phyloP scores from a whole-genome alignment of 768 basidiomycete species.

The Rhodotorula kratochvilovae region DNA sequence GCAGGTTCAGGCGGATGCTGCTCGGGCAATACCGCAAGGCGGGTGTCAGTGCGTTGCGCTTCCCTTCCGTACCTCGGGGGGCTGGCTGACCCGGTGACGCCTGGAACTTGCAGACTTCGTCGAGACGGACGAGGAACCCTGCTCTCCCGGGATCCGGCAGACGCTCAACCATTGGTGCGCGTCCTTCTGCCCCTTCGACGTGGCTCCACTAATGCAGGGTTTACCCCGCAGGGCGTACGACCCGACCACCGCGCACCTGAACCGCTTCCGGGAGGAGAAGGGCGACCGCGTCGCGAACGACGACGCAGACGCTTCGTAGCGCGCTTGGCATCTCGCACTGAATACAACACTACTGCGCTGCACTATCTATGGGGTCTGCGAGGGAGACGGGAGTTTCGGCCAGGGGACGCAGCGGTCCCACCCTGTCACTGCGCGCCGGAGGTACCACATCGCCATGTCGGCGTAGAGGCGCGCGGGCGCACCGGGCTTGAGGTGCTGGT shows the following conservation, averaged over 20 bases:
- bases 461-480: not conserved
- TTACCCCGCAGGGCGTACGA: constrained; percentile 16
- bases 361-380: not conserved
- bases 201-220: not conserved
- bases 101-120: constrained; percentile 15
- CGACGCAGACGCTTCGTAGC: constrained; percentile 11
- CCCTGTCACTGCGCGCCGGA: not conserved
- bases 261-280: constrained; percentile 30
- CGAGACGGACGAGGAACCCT: constrained; percentile 21
- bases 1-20: constrained; percentile 21
- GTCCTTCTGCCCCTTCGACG: too few species aligned
- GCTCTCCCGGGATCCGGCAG: constrained; percentile 23
- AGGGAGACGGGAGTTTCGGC: not conserved
- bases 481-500: constrained; percentile 2
- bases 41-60: not conserved
- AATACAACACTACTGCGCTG: not conserved
- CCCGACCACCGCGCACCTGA: constrained; percentile 24
- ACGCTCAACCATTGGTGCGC: constrained; percentile 25
- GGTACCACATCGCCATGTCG: constrained; percentile 3
- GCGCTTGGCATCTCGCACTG: not conserved
- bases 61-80: too few species aligned
- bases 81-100: too few species aligned
- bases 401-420: not conserved
- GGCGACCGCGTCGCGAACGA: constrained; percentile 27
- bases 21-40: constrained; percentile 19